These are phyloP conservation scores for Tuber melanosporum DNA, from an alignment of 495 filamentous ascomycete species.

Conservation along the genomic window DNA sequence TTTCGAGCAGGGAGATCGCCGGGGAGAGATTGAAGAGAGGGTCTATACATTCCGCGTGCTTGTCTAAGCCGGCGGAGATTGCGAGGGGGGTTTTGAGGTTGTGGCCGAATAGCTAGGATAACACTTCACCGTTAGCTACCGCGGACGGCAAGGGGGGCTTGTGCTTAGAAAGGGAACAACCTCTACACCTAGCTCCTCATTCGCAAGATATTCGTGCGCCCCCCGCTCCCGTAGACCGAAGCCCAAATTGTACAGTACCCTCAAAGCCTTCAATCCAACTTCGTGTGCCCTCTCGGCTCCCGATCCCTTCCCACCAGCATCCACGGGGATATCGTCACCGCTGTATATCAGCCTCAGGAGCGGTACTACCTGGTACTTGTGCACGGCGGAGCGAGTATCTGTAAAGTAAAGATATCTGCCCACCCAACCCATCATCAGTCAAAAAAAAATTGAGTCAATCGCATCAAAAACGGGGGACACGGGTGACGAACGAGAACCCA, in stretches of 20 bases:
- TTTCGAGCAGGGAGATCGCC: constrained; percentile 63
- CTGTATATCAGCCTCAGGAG: constrained; percentile 59
- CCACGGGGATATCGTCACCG: constrained; percentile 33
- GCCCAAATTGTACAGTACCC: constrained; percentile 59
- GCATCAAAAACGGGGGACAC: not conserved
- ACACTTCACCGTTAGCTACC: constrained; percentile 34
- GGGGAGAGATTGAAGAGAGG: constrained; percentile 74
- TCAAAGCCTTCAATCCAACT: constrained; percentile 61
- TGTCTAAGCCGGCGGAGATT: constrained; percentile 90
- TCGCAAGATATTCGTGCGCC: constrained; percentile 44
- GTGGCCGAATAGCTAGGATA: constrained; percentile 66
- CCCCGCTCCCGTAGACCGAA: constrained; percentile 71
- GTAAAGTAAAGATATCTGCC: constrained; percentile 57
- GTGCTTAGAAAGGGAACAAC: constrained; percentile 16
- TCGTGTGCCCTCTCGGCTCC: constrained; percentile 93
- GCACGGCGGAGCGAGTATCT: constrained; percentile 80
- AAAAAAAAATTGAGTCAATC: not conserved
- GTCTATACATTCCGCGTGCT: constrained; percentile 80
- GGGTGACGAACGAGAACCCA: constrained; percentile 13
- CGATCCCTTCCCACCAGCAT: constrained; percentile 43
- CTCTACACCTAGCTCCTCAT: constrained; percentile 23
- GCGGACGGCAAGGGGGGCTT: constrained; percentile 20
- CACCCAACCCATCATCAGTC: constrained; percentile 35
- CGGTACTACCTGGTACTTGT: constrained; percentile 72
- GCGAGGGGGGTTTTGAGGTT: constrained; percentile 76